Percentiles rank a stretch among this genome's conserved stretches.
These are phyloP conservation scores for Tillandsia fasciculata DNA, from an alignment of 176 grass and related monocot genomes.

Conservation along the genomic window DNA sequence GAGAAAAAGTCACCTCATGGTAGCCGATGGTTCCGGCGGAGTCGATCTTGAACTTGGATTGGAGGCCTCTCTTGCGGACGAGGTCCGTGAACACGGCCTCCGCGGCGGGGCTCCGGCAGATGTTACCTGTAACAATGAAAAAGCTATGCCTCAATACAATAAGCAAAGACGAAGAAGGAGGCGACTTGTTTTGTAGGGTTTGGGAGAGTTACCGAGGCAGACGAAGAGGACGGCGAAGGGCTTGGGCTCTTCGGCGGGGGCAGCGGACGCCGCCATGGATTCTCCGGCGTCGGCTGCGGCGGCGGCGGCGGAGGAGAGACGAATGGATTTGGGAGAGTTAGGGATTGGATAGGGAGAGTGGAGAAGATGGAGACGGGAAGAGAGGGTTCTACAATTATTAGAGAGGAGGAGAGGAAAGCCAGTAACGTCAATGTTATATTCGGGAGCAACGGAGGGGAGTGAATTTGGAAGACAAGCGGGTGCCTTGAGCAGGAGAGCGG, in stretches of 20 bases:
- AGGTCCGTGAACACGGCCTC: conserved; percentile 77
- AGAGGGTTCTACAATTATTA: background rate
- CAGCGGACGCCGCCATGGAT: conserved; percentile 26
- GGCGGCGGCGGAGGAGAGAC: background rate
- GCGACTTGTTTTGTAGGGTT: background rate
- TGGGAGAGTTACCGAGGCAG: conserved; percentile 52
- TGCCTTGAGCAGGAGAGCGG: no score
- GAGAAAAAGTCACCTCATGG: conserved; percentile 52
- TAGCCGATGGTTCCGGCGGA: conserved; percentile 91
- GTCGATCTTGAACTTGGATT: conserved; percentile 66
- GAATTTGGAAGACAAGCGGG: no score
- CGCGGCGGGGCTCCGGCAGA: conserved; percentile 84
- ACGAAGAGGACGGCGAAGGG: conserved; percentile 92
- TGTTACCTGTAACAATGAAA: conserved; percentile 51
- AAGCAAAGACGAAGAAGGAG: background rate
- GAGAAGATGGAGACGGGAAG: background rate
- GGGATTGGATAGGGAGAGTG: conserved; percentile 6
- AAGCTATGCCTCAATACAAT: conserved; percentile 10
- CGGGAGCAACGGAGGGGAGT: no score
- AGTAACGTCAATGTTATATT: background rate
- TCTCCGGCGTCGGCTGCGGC: conserved; percentile 27
- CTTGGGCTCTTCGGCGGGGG: conserved; percentile 15
- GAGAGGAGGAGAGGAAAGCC: conserved; percentile 3
- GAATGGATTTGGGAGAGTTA: background rate
- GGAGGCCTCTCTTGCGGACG: conserved; percentile 54